A percentile compares a stretch with the other conserved stretches of the same genome.
These are phyloP conservation scores for Diplodia sapinea DNA, from an alignment of 2,329 filamentous ascomycete genomes.

Conservation along the genomic window DNA sequence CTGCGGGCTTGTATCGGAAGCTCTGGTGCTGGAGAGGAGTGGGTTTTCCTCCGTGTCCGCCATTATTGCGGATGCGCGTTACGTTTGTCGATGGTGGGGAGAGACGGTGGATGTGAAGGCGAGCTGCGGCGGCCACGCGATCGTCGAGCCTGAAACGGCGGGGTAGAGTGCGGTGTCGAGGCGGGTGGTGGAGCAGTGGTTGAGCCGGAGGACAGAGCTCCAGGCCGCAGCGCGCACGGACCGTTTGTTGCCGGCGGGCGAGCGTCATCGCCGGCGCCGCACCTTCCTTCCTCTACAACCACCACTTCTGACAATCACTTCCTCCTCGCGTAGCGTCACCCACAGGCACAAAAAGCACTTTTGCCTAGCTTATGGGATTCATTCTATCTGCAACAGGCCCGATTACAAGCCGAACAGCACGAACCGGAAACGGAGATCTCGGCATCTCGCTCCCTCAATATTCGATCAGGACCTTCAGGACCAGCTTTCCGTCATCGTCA, in stretches of 20 bases:
- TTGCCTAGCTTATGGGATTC: neutral
- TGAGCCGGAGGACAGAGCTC: conserved; percentile 19
- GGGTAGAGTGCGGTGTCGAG: conserved; percentile 20
- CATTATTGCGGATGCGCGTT: conserved; percentile 40
- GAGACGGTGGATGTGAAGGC: neutral
- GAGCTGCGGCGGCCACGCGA: neutral
- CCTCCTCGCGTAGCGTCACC: neutral
- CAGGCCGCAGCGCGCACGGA: conserved; percentile 28
- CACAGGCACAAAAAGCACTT: too few species aligned
- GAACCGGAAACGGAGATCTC: neutral
- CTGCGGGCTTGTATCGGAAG: conserved; percentile 74
- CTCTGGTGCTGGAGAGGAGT: conserved; percentile 51
- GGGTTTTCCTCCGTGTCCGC: conserved; percentile 47
- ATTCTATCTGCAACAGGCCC: neutral
- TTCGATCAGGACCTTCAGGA: conserved; percentile 60
- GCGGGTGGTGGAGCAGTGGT: conserved; percentile 12
- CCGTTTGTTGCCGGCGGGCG: neutral
- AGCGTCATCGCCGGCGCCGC: conserved; percentile 26
- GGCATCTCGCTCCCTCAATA: neutral
- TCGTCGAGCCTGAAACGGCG: neutral
- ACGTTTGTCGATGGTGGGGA: neutral
- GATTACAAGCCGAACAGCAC: neutral
- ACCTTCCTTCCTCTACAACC: neutral
- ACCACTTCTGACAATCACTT: neutral
- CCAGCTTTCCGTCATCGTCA: conserved; percentile 58